Evolutionary conservation across 768 basidiomycete species (phyloP).

Genomic region (Boletellus sp.): DNA sequence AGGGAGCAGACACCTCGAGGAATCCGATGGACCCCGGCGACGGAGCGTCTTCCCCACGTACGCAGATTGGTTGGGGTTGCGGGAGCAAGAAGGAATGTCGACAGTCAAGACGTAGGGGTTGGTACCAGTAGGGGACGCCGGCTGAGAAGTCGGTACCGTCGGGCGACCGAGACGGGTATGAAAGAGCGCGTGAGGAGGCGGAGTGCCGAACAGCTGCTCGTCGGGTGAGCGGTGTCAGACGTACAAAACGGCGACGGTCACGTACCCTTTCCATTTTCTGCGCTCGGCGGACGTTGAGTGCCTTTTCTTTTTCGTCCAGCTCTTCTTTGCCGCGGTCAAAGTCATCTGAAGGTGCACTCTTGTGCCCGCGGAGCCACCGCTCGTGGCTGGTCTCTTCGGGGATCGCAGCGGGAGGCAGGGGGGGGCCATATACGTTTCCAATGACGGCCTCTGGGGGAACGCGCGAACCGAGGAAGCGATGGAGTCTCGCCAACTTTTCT

Average conservation of each 20-base stretch:
- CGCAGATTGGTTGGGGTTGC: conserved; percentile 50
- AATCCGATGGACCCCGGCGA: conserved; percentile 65
- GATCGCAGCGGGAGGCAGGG: conserved; percentile 31
- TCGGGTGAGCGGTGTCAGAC: conserved; percentile 1
- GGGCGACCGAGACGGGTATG: conserved; percentile 56
- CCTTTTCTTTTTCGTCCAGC: conserved; percentile 69
- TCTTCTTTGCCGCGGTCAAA: conserved; percentile 67
- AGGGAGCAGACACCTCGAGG: conserved; percentile 48
- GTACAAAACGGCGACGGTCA: neutral
- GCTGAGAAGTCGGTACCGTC: conserved; percentile 25
- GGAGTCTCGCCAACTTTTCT: conserved; percentile 74
- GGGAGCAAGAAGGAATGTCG: conserved; percentile 19
- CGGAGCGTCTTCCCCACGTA: conserved; percentile 43
- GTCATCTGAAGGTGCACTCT: conserved; percentile 46
- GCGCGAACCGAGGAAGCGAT: conserved; percentile 81
- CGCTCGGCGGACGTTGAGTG: conserved; percentile 73
- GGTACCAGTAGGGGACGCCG: conserved; percentile 15
- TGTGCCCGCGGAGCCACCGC: conserved; percentile 45
- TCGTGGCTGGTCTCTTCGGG: conserved; percentile 32
- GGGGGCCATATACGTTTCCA: conserved; percentile 36
- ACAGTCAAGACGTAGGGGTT: conserved; percentile 20
- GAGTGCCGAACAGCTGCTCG: conserved; percentile 72
- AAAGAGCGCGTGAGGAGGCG: conserved; percentile 76
- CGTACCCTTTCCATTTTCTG: conserved; percentile 85
- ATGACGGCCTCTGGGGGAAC: conserved; percentile 70